Base-by-base conservation (phyloP, 1,284 basidiomycete genomes). In the Cystobasidium sp. region DNA sequence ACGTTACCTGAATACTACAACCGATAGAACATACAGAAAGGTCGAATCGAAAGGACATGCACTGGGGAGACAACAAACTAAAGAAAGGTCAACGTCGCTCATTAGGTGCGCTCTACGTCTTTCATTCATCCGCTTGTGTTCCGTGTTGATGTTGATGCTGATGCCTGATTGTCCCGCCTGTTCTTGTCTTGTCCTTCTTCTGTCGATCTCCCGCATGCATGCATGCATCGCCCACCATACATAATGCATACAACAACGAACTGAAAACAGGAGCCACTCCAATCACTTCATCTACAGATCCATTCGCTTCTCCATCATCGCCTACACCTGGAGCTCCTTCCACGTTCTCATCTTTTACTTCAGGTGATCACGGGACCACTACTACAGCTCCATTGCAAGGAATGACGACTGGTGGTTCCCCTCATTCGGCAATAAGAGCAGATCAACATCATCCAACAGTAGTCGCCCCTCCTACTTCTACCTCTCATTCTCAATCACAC, bases 381-480 rank as follows among this genome's bases (percentile, higher is more conserved):
- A n/a, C 20, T 9, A 49, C n/a, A n/a, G 56, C 39, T 39, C 56
- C 56, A 39, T 16, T 59, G 12, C 56, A 59, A 20, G 61, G 22
- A 41, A 51, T 51, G 20, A 22, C 43, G n/a, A 12, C 12, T 18
- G n/a, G n/a, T 20, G n/a, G n/a, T 20, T 16, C 24, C 47, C 24
- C 46, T 18, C 47, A 55, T n/a, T 44, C 68, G 2, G 43, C 41
- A 41, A 44, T 49, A 3, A 37, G 44, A 22, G 43, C 53, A 24
- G 68, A 62, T 4, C 52, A 61, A 56, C 31, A 59, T 46, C 68
- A 69, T 43, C 68, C 68, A 14, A 69, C 68, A 9, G 68, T 69
- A 6, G 68, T 69, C 22, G 44, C 61, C 47, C 44, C 61, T 12
- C 31, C 53, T 56, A 12, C 53, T 37, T 43, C 49, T 16, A 16